Percentiles rank a stretch among this genome's conserved stretches.
Conservation (phyloP, 1,284 basidiomycete species). For the Xerocomus cyaneibrunnescens region DNA sequence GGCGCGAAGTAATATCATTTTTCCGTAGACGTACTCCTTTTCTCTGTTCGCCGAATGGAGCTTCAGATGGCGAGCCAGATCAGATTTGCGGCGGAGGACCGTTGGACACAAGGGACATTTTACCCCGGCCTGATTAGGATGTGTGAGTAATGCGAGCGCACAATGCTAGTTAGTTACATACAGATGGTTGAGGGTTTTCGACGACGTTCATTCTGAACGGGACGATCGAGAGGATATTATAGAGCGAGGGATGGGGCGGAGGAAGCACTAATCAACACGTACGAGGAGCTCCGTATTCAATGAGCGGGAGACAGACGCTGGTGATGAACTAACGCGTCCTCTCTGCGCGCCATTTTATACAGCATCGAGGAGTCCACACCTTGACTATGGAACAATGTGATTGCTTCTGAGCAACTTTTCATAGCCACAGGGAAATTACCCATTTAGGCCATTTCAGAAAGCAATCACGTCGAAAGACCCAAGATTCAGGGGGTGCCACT, state of each 20-base stretch:
- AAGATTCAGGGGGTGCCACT: slow-evolving; percentile 17
- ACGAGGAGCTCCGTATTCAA: background rate
- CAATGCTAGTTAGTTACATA: too few species aligned
- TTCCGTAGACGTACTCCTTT: background rate
- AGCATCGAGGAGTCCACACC: slow-evolving; percentile 1
- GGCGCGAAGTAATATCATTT: background rate
- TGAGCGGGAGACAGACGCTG: background rate
- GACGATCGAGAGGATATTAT: background rate
- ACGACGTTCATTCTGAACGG: slow-evolving; percentile 14
- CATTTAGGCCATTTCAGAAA: slow-evolving; percentile 14
- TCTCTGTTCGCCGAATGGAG: background rate
- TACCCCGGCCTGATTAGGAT: too few species aligned
- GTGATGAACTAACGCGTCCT: background rate
- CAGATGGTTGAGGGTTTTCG: too few species aligned
- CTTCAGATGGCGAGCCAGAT: background rate
- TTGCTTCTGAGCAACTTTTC: slow-evolving; percentile 26
- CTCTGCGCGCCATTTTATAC: slow-evolving; percentile 17
- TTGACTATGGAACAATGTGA: slow-evolving; percentile 17
- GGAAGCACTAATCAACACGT: background rate
- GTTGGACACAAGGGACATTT: too few species aligned
- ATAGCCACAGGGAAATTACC: slow-evolving; percentile 24
- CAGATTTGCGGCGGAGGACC: background rate
- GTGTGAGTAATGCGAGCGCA: too few species aligned
- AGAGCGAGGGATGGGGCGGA: background rate
- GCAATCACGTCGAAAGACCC: slow-evolving; percentile 22